These are phyloP conservation scores for Nicotiana attenuata DNA, from an alignment of 257 asterid species.

Conservation along the genomic window DNA sequence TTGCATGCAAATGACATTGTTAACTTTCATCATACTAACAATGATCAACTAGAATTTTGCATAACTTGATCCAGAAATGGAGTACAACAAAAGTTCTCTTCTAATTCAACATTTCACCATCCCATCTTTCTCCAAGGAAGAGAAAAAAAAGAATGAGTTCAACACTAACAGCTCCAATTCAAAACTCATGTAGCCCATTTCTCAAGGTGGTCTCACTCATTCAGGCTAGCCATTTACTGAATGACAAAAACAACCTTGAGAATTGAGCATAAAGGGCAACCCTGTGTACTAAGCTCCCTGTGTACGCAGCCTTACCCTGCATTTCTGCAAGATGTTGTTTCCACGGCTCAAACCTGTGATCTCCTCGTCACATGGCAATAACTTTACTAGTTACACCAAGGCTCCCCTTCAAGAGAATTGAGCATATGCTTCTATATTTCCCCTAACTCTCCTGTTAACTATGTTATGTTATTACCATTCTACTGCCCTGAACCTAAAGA, in stretches of 20 bases:
- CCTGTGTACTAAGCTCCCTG: too few species aligned
- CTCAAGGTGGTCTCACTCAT: slow-evolving; percentile 11
- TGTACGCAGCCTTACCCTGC: too few species aligned
- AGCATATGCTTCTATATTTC: neutral
- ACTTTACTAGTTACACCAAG: too few species aligned
- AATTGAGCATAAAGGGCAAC: neutral
- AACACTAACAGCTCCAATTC: slow-evolving; percentile 6
- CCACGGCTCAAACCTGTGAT: too few species aligned
- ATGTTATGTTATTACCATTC: neutral
- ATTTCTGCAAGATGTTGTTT: too few species aligned
- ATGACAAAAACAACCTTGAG: slow-evolving; percentile 29
- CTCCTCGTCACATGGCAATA: too few species aligned
- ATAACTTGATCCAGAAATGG: slow-evolving; percentile 5
- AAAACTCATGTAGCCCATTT: neutral
- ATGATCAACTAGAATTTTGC: neutral
- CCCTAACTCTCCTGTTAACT: neutral
- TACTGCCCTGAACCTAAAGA: neutral
- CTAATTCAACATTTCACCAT: slow-evolving; percentile 19
- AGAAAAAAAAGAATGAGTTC: neutral
- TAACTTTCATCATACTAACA: neutral
- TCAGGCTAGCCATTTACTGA: slow-evolving; percentile 14
- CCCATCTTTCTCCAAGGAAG: neutral
- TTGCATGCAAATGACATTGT: neutral
- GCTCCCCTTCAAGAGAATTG: neutral
- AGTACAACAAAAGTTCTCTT: neutral